phyloP scores from a whole-genome alignment of 345 rosid species.

The Microthlaspi erraticum region DNA sequence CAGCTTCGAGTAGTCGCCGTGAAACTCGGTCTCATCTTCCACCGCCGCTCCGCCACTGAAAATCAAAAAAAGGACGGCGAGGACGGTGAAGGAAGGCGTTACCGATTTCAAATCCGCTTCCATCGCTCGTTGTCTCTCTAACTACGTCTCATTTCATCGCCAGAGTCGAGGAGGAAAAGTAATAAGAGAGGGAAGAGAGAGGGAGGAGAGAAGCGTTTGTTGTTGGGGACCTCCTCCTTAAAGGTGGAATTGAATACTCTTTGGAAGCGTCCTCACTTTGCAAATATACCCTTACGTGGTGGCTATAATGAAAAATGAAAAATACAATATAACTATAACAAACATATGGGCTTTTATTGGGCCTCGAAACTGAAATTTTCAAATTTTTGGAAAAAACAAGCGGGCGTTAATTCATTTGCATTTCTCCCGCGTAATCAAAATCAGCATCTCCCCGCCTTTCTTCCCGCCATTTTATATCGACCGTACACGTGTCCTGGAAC shows the following conservation, averaged over 20 bases:
- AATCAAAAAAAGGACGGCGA: slow-evolving; percentile 27
- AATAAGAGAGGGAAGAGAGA: slow-evolving; percentile 22
- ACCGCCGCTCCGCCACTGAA: slow-evolving; percentile 21
- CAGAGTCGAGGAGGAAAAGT: slow-evolving; percentile 34
- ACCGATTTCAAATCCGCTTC: slow-evolving; percentile 29
- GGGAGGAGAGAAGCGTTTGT: slow-evolving; percentile 18
- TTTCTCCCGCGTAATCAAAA: slow-evolving; percentile 39
- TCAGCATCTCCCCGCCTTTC: slow-evolving; percentile 38
- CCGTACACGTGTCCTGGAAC: slow-evolving; percentile 48
- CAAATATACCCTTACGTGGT: slow-evolving; percentile 32
- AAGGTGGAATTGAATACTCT: slow-evolving; percentile 33
- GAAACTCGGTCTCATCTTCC: slow-evolving; percentile 50
- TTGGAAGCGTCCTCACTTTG: slow-evolving; percentile 39
- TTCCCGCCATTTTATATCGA: slow-evolving; percentile 31
- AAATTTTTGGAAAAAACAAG: slow-evolving; percentile 36
- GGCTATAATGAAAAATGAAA: neutral
- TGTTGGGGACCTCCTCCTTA: slow-evolving; percentile 30
- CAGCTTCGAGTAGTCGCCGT: slow-evolving; percentile 69
- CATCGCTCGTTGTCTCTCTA: slow-evolving; percentile 40
- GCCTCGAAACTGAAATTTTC: slow-evolving; percentile 28
- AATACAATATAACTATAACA: neutral
- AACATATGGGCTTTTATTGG: slow-evolving; percentile 35
- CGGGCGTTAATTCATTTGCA: slow-evolving; percentile 22
- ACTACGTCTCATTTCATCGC: slow-evolving; percentile 40
- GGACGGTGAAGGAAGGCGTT: slow-evolving; percentile 18